These are phyloP conservation scores for Elongisporangium undulatum DNA, from an alignment of 352 stramenopile genomes.

Conservation along the genomic window DNA sequence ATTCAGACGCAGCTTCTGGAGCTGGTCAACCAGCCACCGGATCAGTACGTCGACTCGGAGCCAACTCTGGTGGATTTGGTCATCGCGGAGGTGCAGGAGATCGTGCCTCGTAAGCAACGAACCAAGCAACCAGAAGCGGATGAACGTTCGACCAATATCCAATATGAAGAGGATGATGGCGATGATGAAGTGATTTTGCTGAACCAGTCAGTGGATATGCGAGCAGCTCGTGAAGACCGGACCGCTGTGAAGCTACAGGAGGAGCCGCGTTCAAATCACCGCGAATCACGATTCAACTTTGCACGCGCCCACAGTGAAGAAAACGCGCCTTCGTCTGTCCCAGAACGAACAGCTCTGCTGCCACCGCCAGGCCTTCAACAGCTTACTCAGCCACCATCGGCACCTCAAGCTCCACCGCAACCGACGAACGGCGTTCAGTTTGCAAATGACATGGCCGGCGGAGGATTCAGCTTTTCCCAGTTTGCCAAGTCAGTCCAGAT, in stretches of 20 bases:
- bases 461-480: constrained; percentile 36
- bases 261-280: not conserved
- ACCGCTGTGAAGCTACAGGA: not conserved
- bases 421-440: not conserved
- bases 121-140: constrained; percentile 2
- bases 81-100: constrained; percentile 50
- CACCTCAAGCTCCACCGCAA: not conserved
- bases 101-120: constrained; percentile 33
- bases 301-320: not conserved
- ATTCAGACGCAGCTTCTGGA: constrained; percentile 29
- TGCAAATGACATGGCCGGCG: not conserved
- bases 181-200: constrained; percentile 7
- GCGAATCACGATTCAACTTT: constrained; percentile 10
- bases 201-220: not conserved
- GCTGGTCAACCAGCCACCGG: constrained; percentile 35
- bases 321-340: not conserved
- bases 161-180: constrained; percentile 9
- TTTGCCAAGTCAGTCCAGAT: constrained; percentile 40
- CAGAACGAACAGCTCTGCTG: not conserved
- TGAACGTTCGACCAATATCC: no score
- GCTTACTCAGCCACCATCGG: not conserved
- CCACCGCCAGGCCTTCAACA: not conserved
- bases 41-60: constrained; percentile 49
- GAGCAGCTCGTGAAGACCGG: not conserved
- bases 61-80: constrained; percentile 45